Base-by-base conservation (phyloP, 1,284 basidiomycete species). In the Rhodotorula sp. region DNA sequence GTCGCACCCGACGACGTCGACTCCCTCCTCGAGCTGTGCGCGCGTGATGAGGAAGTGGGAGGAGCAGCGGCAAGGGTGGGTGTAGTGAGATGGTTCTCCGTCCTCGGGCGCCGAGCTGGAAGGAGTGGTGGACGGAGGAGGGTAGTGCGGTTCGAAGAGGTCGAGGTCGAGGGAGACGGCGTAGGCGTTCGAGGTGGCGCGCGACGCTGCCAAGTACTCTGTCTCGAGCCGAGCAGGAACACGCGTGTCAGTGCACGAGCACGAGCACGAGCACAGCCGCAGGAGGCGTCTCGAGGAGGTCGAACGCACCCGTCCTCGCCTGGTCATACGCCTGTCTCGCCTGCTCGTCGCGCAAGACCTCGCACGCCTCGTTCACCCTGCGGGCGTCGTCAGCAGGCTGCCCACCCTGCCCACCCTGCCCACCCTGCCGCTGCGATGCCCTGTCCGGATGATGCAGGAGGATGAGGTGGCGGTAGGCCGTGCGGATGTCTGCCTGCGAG, bases 1-100 rank as follows among this genome's bases (percentile, higher is more conserved):
- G 15, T 78, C 79, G 71, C 82, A 83, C 1, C 80, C 80, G 0
- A 83, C 71, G 4, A 82, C 77, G 22, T 82, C 80, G 3, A 83
- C 78, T 0, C 80, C 81, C 16, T 79, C 75, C 70, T 83, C 82
- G 9, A 83, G 74, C 50, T 83, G 77, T 4, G 76, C 73, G 16
- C 74, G 59, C 6, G 79, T 78, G 65, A 83, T 79, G n/a, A 67
- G 64, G 68, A 80, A 81, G 30, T 76, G 55, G 26, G 75, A 75
- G 2, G 80, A 80, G 62, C 82, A 83, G 3, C 82, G 73, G 64
- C 82, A 83, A 1, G 78, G 77, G 52, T 80, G 76, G 1, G 79
- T 80, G 67, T 80, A 83, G 58, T 73, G 77, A 1, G 62, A 61
- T 3, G 80, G 78, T 4, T 79, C 74, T 16, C 53, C 74, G 10